Evolutionary conservation across 352 stramenopile species (phyloP).

Genomic region (Phytophthora multivora): DNA sequence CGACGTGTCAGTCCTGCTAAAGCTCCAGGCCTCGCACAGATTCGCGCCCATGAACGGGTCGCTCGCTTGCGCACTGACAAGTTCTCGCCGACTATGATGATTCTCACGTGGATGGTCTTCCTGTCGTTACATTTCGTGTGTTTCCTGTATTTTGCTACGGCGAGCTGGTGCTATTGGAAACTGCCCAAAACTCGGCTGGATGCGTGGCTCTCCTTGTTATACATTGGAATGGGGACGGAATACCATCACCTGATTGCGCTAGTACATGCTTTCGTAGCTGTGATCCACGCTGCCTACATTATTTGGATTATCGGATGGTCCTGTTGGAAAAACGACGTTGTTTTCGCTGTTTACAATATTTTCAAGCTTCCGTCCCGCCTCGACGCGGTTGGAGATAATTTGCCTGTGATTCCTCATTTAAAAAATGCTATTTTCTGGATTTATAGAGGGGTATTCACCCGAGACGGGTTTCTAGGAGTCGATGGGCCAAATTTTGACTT

Average conservation of each 20-base stretch:
- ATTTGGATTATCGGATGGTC: conserved; percentile 34
- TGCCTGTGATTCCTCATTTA: neutral
- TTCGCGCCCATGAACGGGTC: conserved; percentile 9
- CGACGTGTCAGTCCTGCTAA: conserved; percentile 3
- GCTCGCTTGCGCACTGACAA: conserved; percentile 15
- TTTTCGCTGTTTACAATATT: conserved; percentile 34
- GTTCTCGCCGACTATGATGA: conserved; percentile 18
- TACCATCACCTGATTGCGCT: conserved; percentile 18
- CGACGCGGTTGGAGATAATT: neutral
- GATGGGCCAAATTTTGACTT: conserved; percentile 38
- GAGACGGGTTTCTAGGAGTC: conserved; percentile 32
- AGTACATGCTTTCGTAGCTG: conserved; percentile 14
- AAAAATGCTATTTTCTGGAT: conserved; percentile 20
- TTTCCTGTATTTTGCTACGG: conserved; percentile 30
- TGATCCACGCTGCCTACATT: conserved; percentile 24
- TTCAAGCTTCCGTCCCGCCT: conserved; percentile 7
- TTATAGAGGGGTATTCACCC: conserved; percentile 31
- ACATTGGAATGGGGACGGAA: conserved; percentile 28
- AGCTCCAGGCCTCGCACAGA: conserved; percentile 12
- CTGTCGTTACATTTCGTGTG: conserved; percentile 30
- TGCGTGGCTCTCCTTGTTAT: conserved; percentile 31
- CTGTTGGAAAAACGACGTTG: conserved; percentile 13
- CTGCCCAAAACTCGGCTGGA: conserved; percentile 32
- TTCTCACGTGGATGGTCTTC: conserved; percentile 23
- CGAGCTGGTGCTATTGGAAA: conserved; percentile 32